phyloP scores from a whole-genome alignment of 2,329 filamentous ascomycete species.

The Verticillium klebahnii region DNA sequence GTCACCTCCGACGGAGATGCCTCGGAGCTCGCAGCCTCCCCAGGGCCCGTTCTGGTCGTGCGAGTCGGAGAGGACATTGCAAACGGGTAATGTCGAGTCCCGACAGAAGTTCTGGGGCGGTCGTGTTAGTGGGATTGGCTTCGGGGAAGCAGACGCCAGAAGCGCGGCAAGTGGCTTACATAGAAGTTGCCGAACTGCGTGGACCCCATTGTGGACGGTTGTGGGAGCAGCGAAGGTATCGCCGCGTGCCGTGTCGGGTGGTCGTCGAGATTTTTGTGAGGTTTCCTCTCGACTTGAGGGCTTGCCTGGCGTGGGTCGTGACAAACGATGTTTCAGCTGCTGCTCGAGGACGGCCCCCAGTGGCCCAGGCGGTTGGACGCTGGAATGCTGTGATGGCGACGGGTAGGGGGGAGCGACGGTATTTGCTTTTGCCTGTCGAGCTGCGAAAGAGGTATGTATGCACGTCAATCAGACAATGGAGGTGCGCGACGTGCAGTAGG shows the following conservation, averaged over 20 bases:
- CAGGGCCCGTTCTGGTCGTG: constrained; percentile 56
- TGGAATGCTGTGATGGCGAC: not conserved
- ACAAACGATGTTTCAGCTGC: not conserved
- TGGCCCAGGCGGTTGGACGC: not conserved
- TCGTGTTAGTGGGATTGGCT: constrained; percentile 14
- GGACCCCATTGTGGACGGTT: constrained; percentile 46
- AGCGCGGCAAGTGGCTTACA: constrained; percentile 30
- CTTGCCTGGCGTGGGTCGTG: not conserved
- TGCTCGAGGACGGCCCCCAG: not conserved
- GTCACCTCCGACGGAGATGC: constrained; percentile 65
- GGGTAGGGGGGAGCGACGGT: not conserved
- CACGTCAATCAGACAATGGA: not conserved
- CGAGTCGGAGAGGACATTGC: constrained; percentile 67
- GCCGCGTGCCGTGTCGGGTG: not conserved
- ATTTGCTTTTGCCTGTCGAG: not conserved
- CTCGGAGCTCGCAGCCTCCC: constrained; percentile 70
- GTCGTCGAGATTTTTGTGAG: not conserved
- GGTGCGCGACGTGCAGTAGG: not conserved
- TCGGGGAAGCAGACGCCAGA: too few relatives aligned
- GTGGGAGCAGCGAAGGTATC: not conserved
- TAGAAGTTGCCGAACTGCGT: constrained; percentile 59
- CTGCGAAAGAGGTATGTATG: not conserved
- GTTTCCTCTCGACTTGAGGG: not conserved
- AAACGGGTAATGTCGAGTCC: constrained; percentile 77
- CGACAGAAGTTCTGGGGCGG: constrained; percentile 68